Evolutionary conservation across 2,329 filamentous ascomycete genomes (phyloP).

Genomic region (Ascocoryne sarcoides): DNA sequence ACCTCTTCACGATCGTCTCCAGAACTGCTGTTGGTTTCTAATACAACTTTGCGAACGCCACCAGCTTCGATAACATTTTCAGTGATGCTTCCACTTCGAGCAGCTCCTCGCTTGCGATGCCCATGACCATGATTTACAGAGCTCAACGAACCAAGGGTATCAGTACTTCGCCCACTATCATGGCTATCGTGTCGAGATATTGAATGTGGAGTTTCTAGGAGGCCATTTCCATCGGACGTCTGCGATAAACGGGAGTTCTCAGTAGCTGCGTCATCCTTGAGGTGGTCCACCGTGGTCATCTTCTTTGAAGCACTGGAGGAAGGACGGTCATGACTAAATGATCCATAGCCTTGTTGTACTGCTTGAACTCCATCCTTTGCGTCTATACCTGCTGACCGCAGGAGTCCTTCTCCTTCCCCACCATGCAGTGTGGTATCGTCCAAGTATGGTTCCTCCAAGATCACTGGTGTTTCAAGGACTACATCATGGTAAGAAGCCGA

Average conservation of each 20-base stretch:
- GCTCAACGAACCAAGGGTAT: conserved; percentile 24
- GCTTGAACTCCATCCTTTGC: conserved; percentile 59
- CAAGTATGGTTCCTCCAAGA: conserved; percentile 34
- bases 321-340: conserved; percentile 13
- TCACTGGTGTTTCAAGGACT: conserved; percentile 31
- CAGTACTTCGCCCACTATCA: conserved; percentile 20
- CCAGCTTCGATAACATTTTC: conserved; percentile 68
- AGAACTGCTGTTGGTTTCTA: conserved; percentile 52
- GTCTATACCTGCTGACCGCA: conserved; percentile 44
- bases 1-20: conserved; percentile 15
- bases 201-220: not conserved
- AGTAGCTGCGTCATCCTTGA: conserved; percentile 1
- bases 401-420: conserved; percentile 44
- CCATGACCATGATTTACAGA: conserved; percentile 24
- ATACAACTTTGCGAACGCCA: conserved; percentile 66
- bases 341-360: conserved; percentile 46
- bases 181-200: conserved; percentile 15
- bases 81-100: conserved; percentile 68
- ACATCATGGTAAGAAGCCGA: conserved; percentile 34
- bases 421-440: conserved; percentile 36
- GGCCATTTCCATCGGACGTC: not conserved
- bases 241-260: not conserved
- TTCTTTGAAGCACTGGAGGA: not conserved
- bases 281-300: not conserved
- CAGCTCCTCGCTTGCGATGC: conserved; percentile 35